A percentile compares a stretch with the other conserved stretches of the same genome.
Evolutionary conservation across 192 early-diverging fungal species (phyloP).

Genomic region (Coemansia sp.): DNA sequence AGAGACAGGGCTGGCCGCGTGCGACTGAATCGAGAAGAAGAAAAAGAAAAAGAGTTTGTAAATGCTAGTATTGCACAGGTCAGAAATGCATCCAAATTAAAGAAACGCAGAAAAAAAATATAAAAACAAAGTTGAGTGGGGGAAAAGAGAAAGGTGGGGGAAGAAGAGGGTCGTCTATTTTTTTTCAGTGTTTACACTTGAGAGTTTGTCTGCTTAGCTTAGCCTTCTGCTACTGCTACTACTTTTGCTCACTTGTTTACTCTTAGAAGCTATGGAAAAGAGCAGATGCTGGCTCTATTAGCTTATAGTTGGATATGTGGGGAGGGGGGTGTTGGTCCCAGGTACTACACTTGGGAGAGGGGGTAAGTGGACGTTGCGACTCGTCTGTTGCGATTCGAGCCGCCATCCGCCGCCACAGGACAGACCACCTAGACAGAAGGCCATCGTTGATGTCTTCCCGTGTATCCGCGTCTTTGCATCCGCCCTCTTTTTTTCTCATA

Average conservation of each 20-base stretch:
- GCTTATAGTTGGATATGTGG: too few species aligned
- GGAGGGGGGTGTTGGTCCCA: too few species aligned
- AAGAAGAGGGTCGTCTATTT: neutral
- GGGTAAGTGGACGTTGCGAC: neutral
- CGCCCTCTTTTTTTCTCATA: neutral
- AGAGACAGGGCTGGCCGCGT: neutral
- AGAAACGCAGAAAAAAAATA: slow-evolving; percentile 19
- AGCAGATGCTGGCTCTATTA: too few species aligned
- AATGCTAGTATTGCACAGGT: neutral
- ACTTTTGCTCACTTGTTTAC: too few species aligned
- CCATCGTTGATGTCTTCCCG: neutral
- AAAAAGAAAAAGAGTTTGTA: slow-evolving; percentile 8
- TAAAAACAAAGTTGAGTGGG: neutral
- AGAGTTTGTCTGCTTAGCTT: neutral
- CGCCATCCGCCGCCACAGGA: neutral
- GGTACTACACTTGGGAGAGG: too few species aligned
- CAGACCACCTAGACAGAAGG: neutral
- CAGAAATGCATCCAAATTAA: slow-evolving; percentile 11
- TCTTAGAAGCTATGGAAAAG: too few species aligned
- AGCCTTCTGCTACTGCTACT: neutral
- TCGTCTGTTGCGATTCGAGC: slow-evolving; percentile 1
- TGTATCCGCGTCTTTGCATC: neutral
- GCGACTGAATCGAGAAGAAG: neutral
- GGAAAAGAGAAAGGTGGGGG: neutral
- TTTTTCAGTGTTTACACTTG: neutral